A percentile compares a stretch with the other conserved stretches of the same genome.
Conservation (phyloP, 129 eudicot species). For the Artemisia argyi region DNA sequence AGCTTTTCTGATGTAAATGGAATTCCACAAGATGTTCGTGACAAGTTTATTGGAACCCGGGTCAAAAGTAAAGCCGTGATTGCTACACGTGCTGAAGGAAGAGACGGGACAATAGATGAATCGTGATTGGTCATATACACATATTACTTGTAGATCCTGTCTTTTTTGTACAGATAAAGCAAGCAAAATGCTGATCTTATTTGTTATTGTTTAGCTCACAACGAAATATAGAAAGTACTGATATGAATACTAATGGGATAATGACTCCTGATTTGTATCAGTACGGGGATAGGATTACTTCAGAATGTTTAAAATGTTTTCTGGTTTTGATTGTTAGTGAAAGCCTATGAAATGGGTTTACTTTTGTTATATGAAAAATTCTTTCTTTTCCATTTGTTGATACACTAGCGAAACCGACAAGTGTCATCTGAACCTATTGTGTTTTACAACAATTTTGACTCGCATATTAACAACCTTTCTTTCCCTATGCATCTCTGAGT, state of each 20-base stretch:
- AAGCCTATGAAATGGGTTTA: background rate
- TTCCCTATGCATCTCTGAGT: no score
- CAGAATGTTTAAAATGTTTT: conserved; percentile 15
- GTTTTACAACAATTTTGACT: no score
- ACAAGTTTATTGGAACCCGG: conserved; percentile 20
- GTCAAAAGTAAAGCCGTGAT: conserved; percentile 2
- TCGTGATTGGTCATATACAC: conserved; percentile 11
- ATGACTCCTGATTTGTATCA: background rate
- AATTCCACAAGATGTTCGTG: conserved; percentile 35
- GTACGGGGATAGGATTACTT: background rate
- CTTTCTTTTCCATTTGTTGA: background rate
- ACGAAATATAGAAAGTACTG: conserved; percentile 2
- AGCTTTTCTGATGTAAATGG: conserved; percentile 34
- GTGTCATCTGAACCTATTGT: no score
- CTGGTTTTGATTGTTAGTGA: background rate
- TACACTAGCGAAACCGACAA: background rate
- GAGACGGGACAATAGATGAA: background rate
- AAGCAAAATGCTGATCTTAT: conserved; percentile 21
- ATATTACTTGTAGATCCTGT: conserved; percentile 7
- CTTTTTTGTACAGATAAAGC: conserved; percentile 25
- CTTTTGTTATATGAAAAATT: background rate
- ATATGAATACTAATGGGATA: conserved; percentile 11
- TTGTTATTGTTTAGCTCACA: conserved; percentile 16
- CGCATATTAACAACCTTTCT: no score
- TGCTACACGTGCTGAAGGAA: conserved; percentile 11